Base-by-base conservation (phyloP, 2,329 filamentous ascomycete species). In the Talaromyces albobiverticillius region DNA sequence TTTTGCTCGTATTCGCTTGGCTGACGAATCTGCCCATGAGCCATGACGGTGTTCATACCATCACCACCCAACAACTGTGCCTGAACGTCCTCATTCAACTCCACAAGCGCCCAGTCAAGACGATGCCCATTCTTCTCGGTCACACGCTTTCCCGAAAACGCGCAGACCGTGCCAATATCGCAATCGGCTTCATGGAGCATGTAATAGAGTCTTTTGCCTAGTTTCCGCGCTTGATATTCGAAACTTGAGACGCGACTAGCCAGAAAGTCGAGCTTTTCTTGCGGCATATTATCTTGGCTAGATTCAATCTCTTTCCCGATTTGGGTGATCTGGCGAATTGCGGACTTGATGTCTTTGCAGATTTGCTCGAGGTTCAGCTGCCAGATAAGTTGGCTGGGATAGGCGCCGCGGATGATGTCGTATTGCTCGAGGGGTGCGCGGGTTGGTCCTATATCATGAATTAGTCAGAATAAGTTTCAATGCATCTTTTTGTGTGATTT, bases 21-120 rank as follows among this genome's bases (percentile, higher is more conserved):
- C 42, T 40, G 9, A n/a, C 26, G 32, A 9, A 42, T 40, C 4
- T 11, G 26, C 9, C 22, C 26, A 14, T 25, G 4, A n/a, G 23
- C 14, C 18, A 11, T 11, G 32, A 23, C 34, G n/a, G n/a, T n/a
- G 16, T 54, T 49, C 9, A n/a, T 1, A n/a, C 9, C 6, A 6
- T 31, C 6, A n/a, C n/a, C n/a, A n/a, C n/a, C n/a, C n/a, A n/a
- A n/a, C 2, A 22, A n/a, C 3, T 5, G 29, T 7, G 13, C 9
- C 6, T n/a, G 20, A 1, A 1, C 38, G 11, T 18, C 8, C 4
- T 26, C 46, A 16, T 25, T 16, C 26, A 54, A 25, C 3, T 22
- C 4, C 3, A 54, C 29, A 20, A 49, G 32, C 14, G 52, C 52
- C 52, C 52, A 54, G 38, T 54, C 52, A 8, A 54, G 23, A 40